Evolutionary conservation across 2,329 filamentous ascomycete genomes (phyloP), one percentile per base, ranked within the genome.

Genomic region (Akanthomyces dipterigenus): DNA sequence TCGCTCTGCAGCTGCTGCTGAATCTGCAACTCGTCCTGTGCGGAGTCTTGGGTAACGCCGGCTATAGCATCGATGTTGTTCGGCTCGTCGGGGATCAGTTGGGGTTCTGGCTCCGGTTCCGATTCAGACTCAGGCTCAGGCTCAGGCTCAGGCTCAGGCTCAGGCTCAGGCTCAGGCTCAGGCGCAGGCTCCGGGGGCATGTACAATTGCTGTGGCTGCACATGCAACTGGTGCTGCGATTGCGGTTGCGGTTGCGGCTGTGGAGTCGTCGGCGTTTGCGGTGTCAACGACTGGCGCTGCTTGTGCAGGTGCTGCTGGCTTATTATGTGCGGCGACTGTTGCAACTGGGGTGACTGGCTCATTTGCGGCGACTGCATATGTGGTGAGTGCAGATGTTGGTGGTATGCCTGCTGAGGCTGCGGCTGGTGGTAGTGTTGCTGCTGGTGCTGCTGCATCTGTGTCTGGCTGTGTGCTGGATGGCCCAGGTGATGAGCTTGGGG

Each of bases 281-380:
- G 48, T 45, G 45, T 60, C 48, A 49, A 9, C 14, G 57, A 49
- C 57, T 60, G 57, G 5, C 26, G 70, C 36, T 64, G 65, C 40
- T 67, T 67, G 22, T 65, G 68, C 28, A 65, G 64, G n/a, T 63
- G 62, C 58, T 67, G 64, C n/a, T 63, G 64, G 28, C 49, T 60
- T 16, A 48, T 54, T 16, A 60, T 55, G 14, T 60, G 58, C 9
- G 65, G 59, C 28, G 64, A 64, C 26, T 66, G 65, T n/a, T 60
- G 58, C 50, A 60, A 6, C 31, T 60, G 48, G 2, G 58, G 58
- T 20, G 58, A 60, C 9, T 48, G 48, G 11, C n/a, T 34, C 24
- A 63, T 62, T 43, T 64, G 64, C 11, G 56, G 56, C 48, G 56
- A 60, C n/a, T 60, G 56, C 48, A 50, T 22, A 40, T 58, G 55